phyloP scores from a whole-genome alignment of 495 filamentous ascomycete genomes.

The Penicillium taxi region DNA sequence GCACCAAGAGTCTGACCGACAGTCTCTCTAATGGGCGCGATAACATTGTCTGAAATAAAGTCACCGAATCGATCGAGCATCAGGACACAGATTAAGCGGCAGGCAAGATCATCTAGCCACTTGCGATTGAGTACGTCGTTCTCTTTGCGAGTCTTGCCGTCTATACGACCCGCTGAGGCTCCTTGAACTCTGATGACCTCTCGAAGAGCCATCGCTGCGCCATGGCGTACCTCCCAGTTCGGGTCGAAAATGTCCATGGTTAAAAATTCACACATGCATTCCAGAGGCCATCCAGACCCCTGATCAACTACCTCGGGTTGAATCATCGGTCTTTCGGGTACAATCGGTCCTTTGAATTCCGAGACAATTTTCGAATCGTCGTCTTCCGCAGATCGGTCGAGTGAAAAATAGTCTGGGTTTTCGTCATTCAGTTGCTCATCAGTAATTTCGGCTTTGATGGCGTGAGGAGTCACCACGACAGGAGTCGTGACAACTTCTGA shows the following conservation, averaged over 20 bases:
- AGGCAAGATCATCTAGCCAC: constrained; percentile 91
- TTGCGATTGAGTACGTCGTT: constrained; percentile 71
- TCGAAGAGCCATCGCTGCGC: constrained; percentile 88
- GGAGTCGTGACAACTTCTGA: constrained; percentile 62
- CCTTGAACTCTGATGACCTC: constrained; percentile 91
- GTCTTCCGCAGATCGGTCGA: constrained; percentile 68
- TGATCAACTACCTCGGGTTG: constrained; percentile 63
- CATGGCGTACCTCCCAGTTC: constrained; percentile 95
- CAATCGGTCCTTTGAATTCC: constrained; percentile 79
- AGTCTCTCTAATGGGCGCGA: constrained; percentile 92
- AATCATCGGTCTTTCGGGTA: constrained; percentile 51
- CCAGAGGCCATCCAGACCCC: constrained; percentile 76
- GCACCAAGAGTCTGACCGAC: constrained; percentile 93
- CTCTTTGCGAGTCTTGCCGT: constrained; percentile 58
- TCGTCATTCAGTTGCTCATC: constrained; percentile 46
- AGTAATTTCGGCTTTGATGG: constrained; percentile 55
- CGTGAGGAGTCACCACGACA: constrained; percentile 60
- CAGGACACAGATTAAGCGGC: constrained; percentile 84
- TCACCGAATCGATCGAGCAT: constrained; percentile 97
- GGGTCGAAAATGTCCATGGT: constrained; percentile 88
- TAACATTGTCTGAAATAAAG: constrained; percentile 93
- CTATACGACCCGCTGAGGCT: constrained; percentile 73
- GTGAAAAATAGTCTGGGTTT: constrained; percentile 71
- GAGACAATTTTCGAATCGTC: constrained; percentile 89
- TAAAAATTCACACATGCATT: constrained; percentile 87